A percentile compares a stretch with the other conserved stretches of the same genome.
Conservation (phyloP, 257 asterid genomes). For the Solanum megistacrolobum region DNA sequence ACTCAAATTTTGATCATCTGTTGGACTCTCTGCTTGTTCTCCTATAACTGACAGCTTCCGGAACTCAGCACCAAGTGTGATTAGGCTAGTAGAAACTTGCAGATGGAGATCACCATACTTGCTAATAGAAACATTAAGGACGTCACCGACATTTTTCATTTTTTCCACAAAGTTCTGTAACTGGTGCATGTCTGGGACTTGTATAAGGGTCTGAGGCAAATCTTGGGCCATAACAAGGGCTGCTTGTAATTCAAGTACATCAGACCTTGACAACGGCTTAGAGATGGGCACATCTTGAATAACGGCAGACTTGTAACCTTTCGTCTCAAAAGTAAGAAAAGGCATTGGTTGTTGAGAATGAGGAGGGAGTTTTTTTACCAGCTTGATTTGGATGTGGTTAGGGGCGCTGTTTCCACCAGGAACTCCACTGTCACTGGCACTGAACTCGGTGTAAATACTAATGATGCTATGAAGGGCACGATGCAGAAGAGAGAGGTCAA, state of each 20-base stretch:
- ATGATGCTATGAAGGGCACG: constrained; percentile 87
- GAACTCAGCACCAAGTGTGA: constrained; percentile 71
- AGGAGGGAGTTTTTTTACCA: constrained; percentile 71
- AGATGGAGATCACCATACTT: constrained; percentile 77
- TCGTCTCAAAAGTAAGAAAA: constrained; percentile 69
- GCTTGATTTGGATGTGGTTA: constrained; percentile 50
- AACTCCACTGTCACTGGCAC: not conserved
- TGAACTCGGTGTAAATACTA: constrained; percentile 41
- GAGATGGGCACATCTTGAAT: constrained; percentile 95
- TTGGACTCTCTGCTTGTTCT: constrained; percentile 42
- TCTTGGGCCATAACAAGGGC: constrained; percentile 59
- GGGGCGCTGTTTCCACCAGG: constrained; percentile 7
- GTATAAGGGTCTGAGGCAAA: constrained; percentile 59
- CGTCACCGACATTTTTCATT: constrained; percentile 85
- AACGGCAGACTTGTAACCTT: constrained; percentile 69
- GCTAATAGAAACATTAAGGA: constrained; percentile 57
- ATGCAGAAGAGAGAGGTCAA: constrained; percentile 87
- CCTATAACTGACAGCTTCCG: constrained; percentile 64
- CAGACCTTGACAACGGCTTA: constrained; percentile 70
- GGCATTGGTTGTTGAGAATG: constrained; percentile 69
- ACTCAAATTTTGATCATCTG: constrained; percentile 30
- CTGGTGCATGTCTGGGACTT: constrained; percentile 47
- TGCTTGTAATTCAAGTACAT: constrained; percentile 55
- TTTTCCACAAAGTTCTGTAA: constrained; percentile 62
- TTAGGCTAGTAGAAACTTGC: constrained; percentile 60